Base-by-base conservation (phyloP, 192 early-diverging fungal species). In the Coemansia sp. region DNA sequence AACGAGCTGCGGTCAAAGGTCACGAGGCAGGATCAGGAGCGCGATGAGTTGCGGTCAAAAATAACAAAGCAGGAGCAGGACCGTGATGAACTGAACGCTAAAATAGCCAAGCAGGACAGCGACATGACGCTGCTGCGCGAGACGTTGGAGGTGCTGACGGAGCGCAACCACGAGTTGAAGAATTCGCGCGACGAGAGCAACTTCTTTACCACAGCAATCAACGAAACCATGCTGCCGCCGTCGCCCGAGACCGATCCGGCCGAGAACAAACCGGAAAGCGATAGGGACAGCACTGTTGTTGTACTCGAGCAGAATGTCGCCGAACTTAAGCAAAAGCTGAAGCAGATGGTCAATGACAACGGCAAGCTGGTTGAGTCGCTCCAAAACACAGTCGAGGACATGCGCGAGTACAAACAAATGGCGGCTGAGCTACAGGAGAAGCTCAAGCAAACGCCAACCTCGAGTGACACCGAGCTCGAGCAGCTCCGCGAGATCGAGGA, bases 141-240 rank as follows among this genome's bases (percentile, higher is more conserved):
- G 30, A 35, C 66, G 1, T 47, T 76, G 1, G 67, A 69, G 29
- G 58, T 54, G 18, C 45, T 74, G 30, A 68, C 56, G 0, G 72
- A 68, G 48, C 59, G 47, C 31, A 74, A 74, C 43, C 60, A 43
- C 9, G 65, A 64, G 30, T 53, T 74, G 14, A 75, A 69, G 24
- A 43, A 28, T 9, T 24, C 56, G 19, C 50, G 50, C 28, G 54
- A 71, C 29, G 69, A 71, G 30, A 71, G 69, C 44, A 32, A 48
- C 7, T 32, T 65, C 12, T 71, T 71, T 32, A 40, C 40, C 33
- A 71, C 69, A 0, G 69, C 69, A 5, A 31, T 71, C 11, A 55
- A 49, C 52, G 69, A 59, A 40, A 38, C 54, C 3, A 60, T 30
- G 43, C 12, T 50, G 21, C 47, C 46, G n/a, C 24, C 9, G 24